These are phyloP conservation scores for Venturia effusa DNA, from an alignment of 2,329 filamentous ascomycete genomes.

Conservation along the genomic window DNA sequence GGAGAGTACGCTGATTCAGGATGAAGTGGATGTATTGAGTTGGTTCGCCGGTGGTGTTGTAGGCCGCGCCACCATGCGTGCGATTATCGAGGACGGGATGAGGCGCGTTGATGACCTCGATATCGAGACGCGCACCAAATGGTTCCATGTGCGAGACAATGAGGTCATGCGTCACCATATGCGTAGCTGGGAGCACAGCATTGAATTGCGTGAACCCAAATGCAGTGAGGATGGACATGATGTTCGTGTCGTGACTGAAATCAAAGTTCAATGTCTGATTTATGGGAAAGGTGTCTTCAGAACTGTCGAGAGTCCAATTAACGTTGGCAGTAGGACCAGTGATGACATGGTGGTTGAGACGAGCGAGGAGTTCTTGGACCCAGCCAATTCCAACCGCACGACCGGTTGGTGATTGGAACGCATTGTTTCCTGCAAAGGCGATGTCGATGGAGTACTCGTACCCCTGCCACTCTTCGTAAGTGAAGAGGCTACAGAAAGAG, in stretches of 20 bases:
- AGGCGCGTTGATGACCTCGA: conserved; percentile 61
- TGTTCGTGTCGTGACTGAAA: conserved; percentile 69
- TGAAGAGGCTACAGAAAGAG: conserved; percentile 64
- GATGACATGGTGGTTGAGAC: conserved; percentile 53
- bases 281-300: conserved; percentile 57
- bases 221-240: conserved; percentile 57
- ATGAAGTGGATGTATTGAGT: conserved; percentile 66
- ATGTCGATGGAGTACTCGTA: conserved; percentile 65
- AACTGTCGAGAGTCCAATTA: conserved; percentile 62
- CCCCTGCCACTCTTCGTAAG: conserved; percentile 60
- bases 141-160: conserved; percentile 58
- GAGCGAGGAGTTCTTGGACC: conserved; percentile 61
- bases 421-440: conserved; percentile 49
- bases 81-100: conserved; percentile 42
- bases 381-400: conserved; percentile 64
- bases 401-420: conserved; percentile 54
- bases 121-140: conserved; percentile 62
- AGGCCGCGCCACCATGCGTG: conserved; percentile 33
- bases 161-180: conserved; percentile 49
- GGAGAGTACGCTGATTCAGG: conserved; percentile 63
- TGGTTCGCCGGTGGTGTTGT: conserved; percentile 42
- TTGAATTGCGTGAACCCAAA: conserved; percentile 63
- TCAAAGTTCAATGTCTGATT: conserved; percentile 67
- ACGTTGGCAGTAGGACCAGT: conserved; percentile 30
- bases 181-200: conserved; percentile 43